Evolutionary conservation across 2,329 filamentous ascomycete genomes (phyloP), one percentile per base, ranked within the genome.

Genomic region (Dendryphion nanum): DNA sequence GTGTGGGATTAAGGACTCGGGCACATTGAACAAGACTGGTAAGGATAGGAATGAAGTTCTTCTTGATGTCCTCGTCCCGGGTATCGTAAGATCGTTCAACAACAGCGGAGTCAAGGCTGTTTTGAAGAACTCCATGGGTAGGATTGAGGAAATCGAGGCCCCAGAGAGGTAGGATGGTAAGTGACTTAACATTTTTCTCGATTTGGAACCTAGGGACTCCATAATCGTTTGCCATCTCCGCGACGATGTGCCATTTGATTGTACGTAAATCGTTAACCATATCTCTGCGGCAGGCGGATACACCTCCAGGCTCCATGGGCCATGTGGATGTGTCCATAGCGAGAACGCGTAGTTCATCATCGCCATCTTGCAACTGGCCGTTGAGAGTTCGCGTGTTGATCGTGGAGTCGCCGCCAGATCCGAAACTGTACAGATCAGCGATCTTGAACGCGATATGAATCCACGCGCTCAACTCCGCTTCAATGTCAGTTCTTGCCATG

Each of bases 371-470:
- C 31, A 10, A 18, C 15, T 20, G 18, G 17, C 69, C 71, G 31
- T 55, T 48, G 19, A 66, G 60, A 26, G 67, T 59, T 37, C 68
- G 53, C 1, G 69, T 73, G 34, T 71, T 67, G 38, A 71, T 63
- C 20, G 69, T 63, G 5, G 71, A 60, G 44, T 74, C 71, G 13
- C 71, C 71, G 10, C 71, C 70, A 32, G 68, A 63, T 8, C 70
- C 70, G 33, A 73, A 73, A 38, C 62, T 70, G 49, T 68, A 64
- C 16, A 73, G 49, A 50, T 73, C 70, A 32, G 66, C 67, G 15
- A 70, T 62, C 38, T 70, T 71, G 34, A 70, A 62, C 5, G 71
- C 70, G n/a, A 73, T 49, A 0, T 69, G 65, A 6, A 67, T 70
- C 70, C 70, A 73, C 20, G 68, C 66, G 35, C 66, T 70, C 30